Base-by-base conservation (phyloP, 2,329 filamentous ascomycete genomes). In the Volutella citrinella region DNA sequence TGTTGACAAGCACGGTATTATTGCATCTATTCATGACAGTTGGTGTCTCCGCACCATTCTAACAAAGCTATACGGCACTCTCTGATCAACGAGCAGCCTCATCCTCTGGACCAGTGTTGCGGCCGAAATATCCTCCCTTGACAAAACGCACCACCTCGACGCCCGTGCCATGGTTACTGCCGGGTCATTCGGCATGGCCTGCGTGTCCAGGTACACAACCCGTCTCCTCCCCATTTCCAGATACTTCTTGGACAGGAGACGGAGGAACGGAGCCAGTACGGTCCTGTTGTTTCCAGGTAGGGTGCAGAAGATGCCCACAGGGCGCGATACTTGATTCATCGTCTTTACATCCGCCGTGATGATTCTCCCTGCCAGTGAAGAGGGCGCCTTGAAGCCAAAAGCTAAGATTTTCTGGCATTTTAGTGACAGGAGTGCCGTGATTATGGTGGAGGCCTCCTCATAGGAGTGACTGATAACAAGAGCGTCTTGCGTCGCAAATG, bases 21-120 rank as follows among this genome's bases (percentile, higher is more conserved):
- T n/a, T n/a, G n/a, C n/a, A n/a, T 8, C n/a, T n/a, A 9, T 18
- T 39, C 10, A 39, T 21, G 34, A 39, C 6, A 43, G 6, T 16
- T 43, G 36, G 9, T 43, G 36, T 7, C 36, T 32, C 15, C 36
- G 30, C 1, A 43, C 36, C 36, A 43, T 43, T 6, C 37, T 23
- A 20, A 43, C 21, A 10, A 43, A 43, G 6, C 38, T 37, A 13
- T 36, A 40, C 5, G 37, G 37, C 18, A 43, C 34, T 10, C 30
- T 36, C 20, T 43, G 36, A 6, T 40, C 40, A 10, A 43, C 40
- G 7, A 40, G 30, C 4, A 40, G 30, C 10, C 36, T 30, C 10
- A 43, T 9, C 9, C 28, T 32, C 11, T 29, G 30, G 5, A 38
- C 37, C 17, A 40, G 16, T 3, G 37, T 26, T n/a, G 37, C 37